phyloP scores from a whole-genome alignment of 2,329 filamentous ascomycete genomes.

The Penicillium rolfsii region DNA sequence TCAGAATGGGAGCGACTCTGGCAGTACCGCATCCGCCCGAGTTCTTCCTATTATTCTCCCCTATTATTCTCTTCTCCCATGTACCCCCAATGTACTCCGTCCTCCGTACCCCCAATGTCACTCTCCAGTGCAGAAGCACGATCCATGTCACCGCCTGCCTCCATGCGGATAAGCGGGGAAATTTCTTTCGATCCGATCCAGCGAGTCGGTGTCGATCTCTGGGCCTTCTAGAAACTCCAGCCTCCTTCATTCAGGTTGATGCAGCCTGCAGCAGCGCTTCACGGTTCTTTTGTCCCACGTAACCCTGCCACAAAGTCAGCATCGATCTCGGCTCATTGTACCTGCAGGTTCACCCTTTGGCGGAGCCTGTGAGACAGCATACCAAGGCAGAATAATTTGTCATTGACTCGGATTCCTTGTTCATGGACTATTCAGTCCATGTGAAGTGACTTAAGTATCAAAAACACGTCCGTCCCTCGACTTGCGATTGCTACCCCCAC shows the following conservation, averaged over 20 bases:
- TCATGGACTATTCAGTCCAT: too few species aligned
- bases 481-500: too few species aligned
- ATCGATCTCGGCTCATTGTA: not conserved
- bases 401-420: not conserved
- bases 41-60: not conserved
- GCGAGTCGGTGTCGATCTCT: not conserved
- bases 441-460: not conserved
- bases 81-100: not conserved
- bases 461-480: too few species aligned
- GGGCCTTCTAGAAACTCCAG: not conserved
- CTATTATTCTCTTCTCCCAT: not conserved
- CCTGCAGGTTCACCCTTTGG: not conserved
- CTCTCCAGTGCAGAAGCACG: not conserved
- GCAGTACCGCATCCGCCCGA: not conserved
- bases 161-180: not conserved
- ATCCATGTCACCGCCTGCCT: conserved; percentile 2
- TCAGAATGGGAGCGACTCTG: conserved; percentile 2
- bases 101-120: not conserved
- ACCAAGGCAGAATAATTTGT: not conserved
- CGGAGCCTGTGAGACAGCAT: not conserved
- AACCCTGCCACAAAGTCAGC: not conserved
- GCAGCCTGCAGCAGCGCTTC: not conserved
- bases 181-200: conserved; percentile 3
- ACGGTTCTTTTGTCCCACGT: not conserved
- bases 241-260: not conserved